Base-by-base conservation (phyloP, 805 yeast genomes). In the Teunomyces atbi region DNA sequence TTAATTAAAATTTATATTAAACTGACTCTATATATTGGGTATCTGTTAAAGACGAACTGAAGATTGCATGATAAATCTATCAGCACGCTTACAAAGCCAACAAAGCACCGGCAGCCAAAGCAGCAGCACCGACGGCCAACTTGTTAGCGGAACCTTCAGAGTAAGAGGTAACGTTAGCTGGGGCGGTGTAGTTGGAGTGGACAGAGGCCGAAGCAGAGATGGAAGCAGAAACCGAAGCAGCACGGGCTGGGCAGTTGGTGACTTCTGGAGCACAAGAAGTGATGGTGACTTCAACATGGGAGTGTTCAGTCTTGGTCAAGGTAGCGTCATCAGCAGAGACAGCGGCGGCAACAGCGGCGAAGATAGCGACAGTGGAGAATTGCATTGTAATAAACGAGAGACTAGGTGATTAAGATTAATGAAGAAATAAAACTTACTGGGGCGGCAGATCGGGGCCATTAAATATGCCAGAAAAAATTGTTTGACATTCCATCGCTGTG, bases 341-440 rank as follows among this genome's bases (percentile, higher is more conserved):
- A 46, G 65, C 57, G 56, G 73, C 71, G 45, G 68, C 63, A 45
- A 69, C 67, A 46, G 68, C 60, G 53, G 77, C 74, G 49, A 69
- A 51, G 51, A 66, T 54, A 47, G 69, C 61, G 59, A 68, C 66
- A 56, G 65, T 63, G 56, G 77, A 62, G 75, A 72, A 74, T 69
- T 73, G 76, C 79, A 74, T 74, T 68, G 50, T 69, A 5, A 4
- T 45, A 64, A 30, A 57, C 70, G 71, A 68, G 58, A 49, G 71
- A 64, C 59, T 45, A 58, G 48, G 57, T 60, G 72, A 68, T 66
- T 36, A 65, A 51, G 61, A 49, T 49, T 45, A 48, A 55, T 43
- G 58, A 47, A 53, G 58, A 53, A 54, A 54, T 53, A 51, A 40
- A 19, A 23, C 13, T 1, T 7, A n/a, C 3, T 27, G 29, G 28